Conservation (phyloP, 2,329 filamentous ascomycete species). For the Hypoxylon sp. region DNA sequence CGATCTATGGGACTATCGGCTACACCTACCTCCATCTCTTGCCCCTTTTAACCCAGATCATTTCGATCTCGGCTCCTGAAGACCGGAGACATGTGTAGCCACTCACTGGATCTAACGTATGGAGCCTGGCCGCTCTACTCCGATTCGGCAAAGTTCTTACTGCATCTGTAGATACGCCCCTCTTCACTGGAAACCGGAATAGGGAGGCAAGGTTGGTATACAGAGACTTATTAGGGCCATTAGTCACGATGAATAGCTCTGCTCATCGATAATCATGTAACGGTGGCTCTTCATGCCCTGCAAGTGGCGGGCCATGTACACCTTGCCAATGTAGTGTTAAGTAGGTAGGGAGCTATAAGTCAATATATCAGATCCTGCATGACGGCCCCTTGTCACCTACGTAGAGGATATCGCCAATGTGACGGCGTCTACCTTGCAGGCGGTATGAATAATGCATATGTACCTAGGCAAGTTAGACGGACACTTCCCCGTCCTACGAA, state of each 20-base stretch:
- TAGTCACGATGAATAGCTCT: slow-evolving; percentile 4
- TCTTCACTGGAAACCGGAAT: slow-evolving; percentile 10
- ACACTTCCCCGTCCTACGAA: slow-evolving; percentile 8
- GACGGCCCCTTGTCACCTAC: slow-evolving; percentile 14
- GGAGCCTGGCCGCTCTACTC: slow-evolving; percentile 2
- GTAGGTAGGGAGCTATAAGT: slow-evolving; percentile 5
- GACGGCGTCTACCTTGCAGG: slow-evolving; percentile 27
- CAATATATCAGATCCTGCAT: slow-evolving; percentile 22
- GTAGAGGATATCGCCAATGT: slow-evolving; percentile 32
- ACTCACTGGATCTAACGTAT: neutral
- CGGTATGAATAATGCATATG: slow-evolving; percentile 22
- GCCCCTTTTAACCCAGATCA: slow-evolving; percentile 15
- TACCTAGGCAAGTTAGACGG: slow-evolving; percentile 2
- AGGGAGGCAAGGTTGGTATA: slow-evolving; percentile 16
- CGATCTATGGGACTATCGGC: slow-evolving; percentile 16
- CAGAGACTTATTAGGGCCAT: slow-evolving; percentile 2
- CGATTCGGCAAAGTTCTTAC: slow-evolving; percentile 8
- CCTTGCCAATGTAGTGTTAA: neutral
- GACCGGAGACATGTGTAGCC: neutral
- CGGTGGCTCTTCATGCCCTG: neutral
- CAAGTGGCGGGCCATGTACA: slow-evolving; percentile 10
- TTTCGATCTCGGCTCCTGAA: slow-evolving; percentile 13
- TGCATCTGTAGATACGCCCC: slow-evolving; percentile 12
- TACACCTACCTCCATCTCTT: slow-evolving; percentile 5
- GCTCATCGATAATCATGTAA: neutral